Evolutionary conservation across 2,329 filamentous ascomycete species (phyloP), one percentile per base, ranked within the genome.

Genomic region (Penicillium corylophilum): DNA sequence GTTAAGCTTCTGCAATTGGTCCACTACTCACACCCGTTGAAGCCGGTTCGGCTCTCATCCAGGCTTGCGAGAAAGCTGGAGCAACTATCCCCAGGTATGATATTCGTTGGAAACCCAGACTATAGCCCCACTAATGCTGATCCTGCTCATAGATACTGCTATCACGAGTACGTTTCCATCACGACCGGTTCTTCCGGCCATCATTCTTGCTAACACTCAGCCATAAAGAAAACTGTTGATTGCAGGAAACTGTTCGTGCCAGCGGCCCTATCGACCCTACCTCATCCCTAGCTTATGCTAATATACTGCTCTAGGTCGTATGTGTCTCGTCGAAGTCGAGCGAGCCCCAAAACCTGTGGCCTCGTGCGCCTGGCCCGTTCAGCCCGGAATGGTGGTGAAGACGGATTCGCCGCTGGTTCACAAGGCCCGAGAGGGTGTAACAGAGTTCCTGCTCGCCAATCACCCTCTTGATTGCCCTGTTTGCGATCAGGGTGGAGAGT

Each of bases 321-420:
- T 99, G 94, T 99, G 94, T 77, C 79, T 99, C 70, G 94, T 99
- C 70, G 94, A 99, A 80, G 94, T 99, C 63, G 94, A 97, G 79
- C 85, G 86, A 76, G 89, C 90, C 55, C 94, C 94, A 53, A 99
- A 99, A 79, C 94, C 94, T 54, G 92, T 97, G 51, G 94, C 94
- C 66, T 99, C 94, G 57, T 99, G 94, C 77, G 94, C 94, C 64
- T 99, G 94, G 94, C 94, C 94, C 46, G 94, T 97, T 63, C 92
- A 96, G 75, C 90, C 94, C 50, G 94, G 94, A 56, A 99, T 99
- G 94, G 91, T 96, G 46, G 94, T 99, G 67, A 96, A 97, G 84
- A 99, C 94, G 59, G 90, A 96, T 77, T 96, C 94, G 51, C 90
- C 93, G 39, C 83, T 97, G 60, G 88, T 90, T 65, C 94, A 99